Percentiles rank a stretch among this genome's conserved stretches.
Evolutionary conservation across 495 filamentous ascomycete species (phyloP).

Genomic region (Neurospora africana): DNA sequence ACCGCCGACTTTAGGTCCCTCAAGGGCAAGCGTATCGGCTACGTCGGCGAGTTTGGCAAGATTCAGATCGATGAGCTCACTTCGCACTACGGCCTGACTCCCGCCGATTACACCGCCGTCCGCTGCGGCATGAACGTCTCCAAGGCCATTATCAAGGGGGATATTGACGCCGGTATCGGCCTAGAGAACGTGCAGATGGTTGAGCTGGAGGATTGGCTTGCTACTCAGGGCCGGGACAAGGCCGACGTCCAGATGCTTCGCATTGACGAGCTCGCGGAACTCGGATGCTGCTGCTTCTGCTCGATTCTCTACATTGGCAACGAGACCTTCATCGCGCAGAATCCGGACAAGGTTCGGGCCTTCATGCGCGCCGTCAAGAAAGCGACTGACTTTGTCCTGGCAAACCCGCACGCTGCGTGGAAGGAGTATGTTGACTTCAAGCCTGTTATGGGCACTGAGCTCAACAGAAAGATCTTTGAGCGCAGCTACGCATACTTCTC

Average conservation of each 20-base stretch:
- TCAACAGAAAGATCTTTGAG: slow-evolving; percentile 65
- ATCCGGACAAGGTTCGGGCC: slow-evolving; percentile 46
- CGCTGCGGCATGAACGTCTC: slow-evolving; percentile 42
- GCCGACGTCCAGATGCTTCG: slow-evolving; percentile 60
- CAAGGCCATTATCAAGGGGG: slow-evolving; percentile 49
- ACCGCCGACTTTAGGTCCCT: slow-evolving; percentile 53
- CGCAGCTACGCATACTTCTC: slow-evolving; percentile 62
- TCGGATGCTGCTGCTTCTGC: slow-evolving; percentile 69
- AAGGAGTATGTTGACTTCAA: slow-evolving; percentile 58
- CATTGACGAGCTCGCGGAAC: slow-evolving; percentile 60
- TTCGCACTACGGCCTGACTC: slow-evolving; percentile 60
- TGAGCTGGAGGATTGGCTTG: slow-evolving; percentile 60
- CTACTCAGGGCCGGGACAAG: slow-evolving; percentile 45
- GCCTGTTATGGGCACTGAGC: slow-evolving; percentile 51
- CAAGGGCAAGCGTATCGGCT: slow-evolving; percentile 62
- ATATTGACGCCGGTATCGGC: slow-evolving; percentile 60
- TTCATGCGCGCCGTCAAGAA: slow-evolving; percentile 61
- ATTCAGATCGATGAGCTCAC: slow-evolving; percentile 68
- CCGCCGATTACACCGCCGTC: slow-evolving; percentile 58
- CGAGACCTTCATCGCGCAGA: slow-evolving; percentile 50
- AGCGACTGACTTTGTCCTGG: slow-evolving; percentile 55
- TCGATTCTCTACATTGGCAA: slow-evolving; percentile 61
- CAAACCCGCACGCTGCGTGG: slow-evolving; percentile 45
- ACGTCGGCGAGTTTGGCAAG: slow-evolving; percentile 66
- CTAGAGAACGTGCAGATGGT: slow-evolving; percentile 69